phyloP scores from a whole-genome alignment of 176 grass and related monocot species.

The Tuctoria greenei region DNA sequence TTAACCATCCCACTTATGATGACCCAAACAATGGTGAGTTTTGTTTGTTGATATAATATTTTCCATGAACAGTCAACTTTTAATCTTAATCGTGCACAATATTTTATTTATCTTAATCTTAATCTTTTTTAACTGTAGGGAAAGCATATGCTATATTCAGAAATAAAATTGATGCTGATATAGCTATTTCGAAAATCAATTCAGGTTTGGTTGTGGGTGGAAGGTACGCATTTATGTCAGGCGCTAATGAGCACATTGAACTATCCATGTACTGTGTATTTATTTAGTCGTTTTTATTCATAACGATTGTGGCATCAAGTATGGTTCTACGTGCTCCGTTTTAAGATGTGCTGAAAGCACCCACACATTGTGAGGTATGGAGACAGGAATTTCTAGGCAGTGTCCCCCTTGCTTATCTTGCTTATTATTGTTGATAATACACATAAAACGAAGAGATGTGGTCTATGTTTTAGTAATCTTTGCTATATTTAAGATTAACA shows the following conservation, averaged over 20 bases:
- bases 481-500: too few relatives aligned
- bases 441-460: too few relatives aligned
- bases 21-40: conserved; percentile 56
- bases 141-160: conserved; percentile 88
- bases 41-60: conserved; percentile 22
- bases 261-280: background rate
- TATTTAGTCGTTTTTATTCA: conserved; percentile 19
- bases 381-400: too few relatives aligned
- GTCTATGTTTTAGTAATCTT: too few relatives aligned
- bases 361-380: too few relatives aligned
- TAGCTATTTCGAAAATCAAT: conserved; percentile 65
- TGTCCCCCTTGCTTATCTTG: too few relatives aligned
- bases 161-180: conserved; percentile 50
- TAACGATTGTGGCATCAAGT: conserved; percentile 28
- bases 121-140: conserved; percentile 59
- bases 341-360: too few relatives aligned
- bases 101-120: background rate
- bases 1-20: conserved; percentile 59
- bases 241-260: too few relatives aligned
- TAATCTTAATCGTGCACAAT: background rate
- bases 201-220: conserved; percentile 73
- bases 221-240: conserved; percentile 53
- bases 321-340: conserved; percentile 17
- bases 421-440: too few relatives aligned
- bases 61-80: conserved; percentile 1